A percentile compares a stretch with the other conserved stretches of the same genome.
Evolutionary conservation across 805 yeast genomes (phyloP).

Genomic region (Kurtzmaniella cleridarum): DNA sequence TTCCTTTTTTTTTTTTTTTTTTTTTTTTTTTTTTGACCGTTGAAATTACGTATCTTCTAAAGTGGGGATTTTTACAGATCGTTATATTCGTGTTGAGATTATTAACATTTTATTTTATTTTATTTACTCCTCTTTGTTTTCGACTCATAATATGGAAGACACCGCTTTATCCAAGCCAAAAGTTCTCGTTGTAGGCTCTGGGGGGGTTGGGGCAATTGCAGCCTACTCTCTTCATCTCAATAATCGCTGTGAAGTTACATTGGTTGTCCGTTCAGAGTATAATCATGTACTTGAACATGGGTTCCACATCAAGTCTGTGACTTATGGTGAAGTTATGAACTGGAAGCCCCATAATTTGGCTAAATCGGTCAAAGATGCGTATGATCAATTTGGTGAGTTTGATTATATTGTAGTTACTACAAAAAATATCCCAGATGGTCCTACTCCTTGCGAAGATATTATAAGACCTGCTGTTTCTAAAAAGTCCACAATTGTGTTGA

Average conservation of each 20-base stretch:
- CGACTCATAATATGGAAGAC: not conserved
- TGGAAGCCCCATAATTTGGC: conserved; percentile 29
- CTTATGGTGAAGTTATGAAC: conserved; percentile 24
- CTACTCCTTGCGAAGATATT: conserved; percentile 36
- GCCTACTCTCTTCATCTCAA: conserved; percentile 55
- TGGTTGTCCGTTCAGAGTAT: conserved; percentile 34
- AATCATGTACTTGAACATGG: conserved; percentile 24
- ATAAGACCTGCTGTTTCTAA: conserved; percentile 29
- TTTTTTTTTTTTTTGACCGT: no score
- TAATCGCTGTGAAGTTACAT: conserved; percentile 36
- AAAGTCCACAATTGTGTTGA: conserved; percentile 25
- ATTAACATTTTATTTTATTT: no score
- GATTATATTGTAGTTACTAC: conserved; percentile 36
- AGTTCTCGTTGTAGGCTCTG: conserved; percentile 69
- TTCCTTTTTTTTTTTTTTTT: no score
- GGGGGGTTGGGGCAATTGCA: conserved; percentile 81
- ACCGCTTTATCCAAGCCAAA: conserved; percentile 10
- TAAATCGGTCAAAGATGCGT: conserved; percentile 24
- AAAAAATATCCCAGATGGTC: conserved; percentile 33
- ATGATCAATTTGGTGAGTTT: conserved; percentile 17
- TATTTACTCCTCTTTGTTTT: no score
- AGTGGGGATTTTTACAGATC: no score
- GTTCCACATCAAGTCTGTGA: conserved; percentile 24
- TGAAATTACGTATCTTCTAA: no score
- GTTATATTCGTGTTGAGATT: no score